Evolutionary conservation across 371 early-diverging fungal genomes (phyloP).

Genomic region (Mortierella sp.): DNA sequence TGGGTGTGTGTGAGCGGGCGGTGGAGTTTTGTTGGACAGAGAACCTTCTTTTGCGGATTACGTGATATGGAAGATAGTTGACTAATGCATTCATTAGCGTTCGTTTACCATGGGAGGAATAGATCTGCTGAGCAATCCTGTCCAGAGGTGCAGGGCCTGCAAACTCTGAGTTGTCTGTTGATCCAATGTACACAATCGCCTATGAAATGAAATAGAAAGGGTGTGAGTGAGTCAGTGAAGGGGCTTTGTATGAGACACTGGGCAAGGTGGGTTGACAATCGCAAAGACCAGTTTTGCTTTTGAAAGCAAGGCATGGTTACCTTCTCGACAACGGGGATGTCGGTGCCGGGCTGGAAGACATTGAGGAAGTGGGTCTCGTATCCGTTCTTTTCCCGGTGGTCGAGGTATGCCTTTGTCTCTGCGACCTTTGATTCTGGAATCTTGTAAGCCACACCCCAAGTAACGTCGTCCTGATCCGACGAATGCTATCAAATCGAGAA

Average conservation of each 20-base stretch:
- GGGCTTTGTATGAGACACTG: background rate
- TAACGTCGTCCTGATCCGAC: slow-evolving; percentile 66
- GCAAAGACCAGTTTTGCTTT: too few species aligned
- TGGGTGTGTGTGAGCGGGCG: background rate
- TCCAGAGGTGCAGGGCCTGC: slow-evolving; percentile 81
- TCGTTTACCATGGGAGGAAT: slow-evolving; percentile 69
- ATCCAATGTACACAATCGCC: slow-evolving; percentile 89
- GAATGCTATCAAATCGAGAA: slow-evolving; percentile 60
- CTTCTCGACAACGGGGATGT: slow-evolving; percentile 65
- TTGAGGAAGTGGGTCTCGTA: slow-evolving; percentile 81
- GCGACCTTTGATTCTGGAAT: slow-evolving; percentile 74
- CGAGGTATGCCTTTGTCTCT: slow-evolving; percentile 80
- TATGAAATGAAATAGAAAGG: slow-evolving; percentile 21
- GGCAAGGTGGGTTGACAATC: too few species aligned
- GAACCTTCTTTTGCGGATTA: background rate
- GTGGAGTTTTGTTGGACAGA: background rate
- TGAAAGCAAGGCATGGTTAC: slow-evolving; percentile 37
- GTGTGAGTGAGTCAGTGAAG: background rate
- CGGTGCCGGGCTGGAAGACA: slow-evolving; percentile 68
- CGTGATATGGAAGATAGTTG: background rate
- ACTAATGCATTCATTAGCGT: slow-evolving; percentile 11
- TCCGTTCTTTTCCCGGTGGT: slow-evolving; percentile 93
- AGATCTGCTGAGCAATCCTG: slow-evolving; percentile 82
- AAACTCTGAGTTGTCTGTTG: slow-evolving; percentile 85
- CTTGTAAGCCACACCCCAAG: slow-evolving; percentile 92